Base-by-base conservation (phyloP, 169 alveolate genomes). In the Pseudocohnilembus persalinus region DNA sequence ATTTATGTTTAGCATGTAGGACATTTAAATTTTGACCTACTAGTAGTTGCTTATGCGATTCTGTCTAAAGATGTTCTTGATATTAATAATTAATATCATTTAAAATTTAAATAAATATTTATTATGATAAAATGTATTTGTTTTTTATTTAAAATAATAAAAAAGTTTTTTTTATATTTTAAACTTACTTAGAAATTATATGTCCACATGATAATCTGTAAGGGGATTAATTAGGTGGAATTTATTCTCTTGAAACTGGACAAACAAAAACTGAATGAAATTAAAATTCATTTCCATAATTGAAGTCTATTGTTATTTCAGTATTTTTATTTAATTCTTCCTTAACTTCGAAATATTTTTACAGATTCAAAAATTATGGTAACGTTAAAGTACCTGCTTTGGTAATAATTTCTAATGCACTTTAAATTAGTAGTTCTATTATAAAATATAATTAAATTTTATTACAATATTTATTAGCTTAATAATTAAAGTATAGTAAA, bases 251-350 rank as follows among this genome's bases (percentile, higher is more conserved):
- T 4, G 96, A 88, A 31, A 96, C 96, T 28, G 98, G 98, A 72
- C 98, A 96, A 0, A 96, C 92, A 83, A 96, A 94, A 35, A 93
- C 83, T 32, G 93, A 89, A 88, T 96, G 98, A 85, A 82, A 96
- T 32, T 88, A 89, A 79, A 91, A 91, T 75, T 93, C 94, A 49
- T 86, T 85, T 31, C 96, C 96, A 32, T 93, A 76, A 76, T 93
- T 88, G 25, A 94, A 85, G 74, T 94, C 97, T 30, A 83, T 83
- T 0, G 97, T 95, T 25, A 92, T 35, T 64, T 93, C 96, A 63
- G 81, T 85, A n/a, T 79, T 81, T 6, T 84, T 32, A 1, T 28
- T 73, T 73, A 79, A 76, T 64, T 82, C 74, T 49, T 74, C 65
- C 32, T 78, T 33, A 79, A 74, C 72, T 34, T 35, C 75, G 34